These are phyloP conservation scores for Aspergillus costaricaensis DNA, from an alignment of 2,329 filamentous ascomycete genomes.

Conservation along the genomic window DNA sequence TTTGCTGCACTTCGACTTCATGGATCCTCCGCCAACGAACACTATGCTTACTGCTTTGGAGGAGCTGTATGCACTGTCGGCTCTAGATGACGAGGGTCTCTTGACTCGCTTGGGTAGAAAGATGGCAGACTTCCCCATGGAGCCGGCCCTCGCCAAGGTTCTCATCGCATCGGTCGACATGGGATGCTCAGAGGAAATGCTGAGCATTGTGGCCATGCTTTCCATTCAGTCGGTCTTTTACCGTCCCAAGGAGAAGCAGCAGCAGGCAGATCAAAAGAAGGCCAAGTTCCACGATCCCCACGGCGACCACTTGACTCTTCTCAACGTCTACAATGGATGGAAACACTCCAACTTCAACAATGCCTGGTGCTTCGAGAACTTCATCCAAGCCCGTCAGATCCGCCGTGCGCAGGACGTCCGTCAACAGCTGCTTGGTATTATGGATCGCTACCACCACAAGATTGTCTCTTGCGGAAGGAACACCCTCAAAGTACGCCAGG, in stretches of 20 bases:
- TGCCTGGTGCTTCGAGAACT: conserved; percentile 97
- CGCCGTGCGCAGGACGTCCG: conserved; percentile 87
- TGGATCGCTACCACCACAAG: conserved; percentile 83
- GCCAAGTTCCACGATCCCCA: conserved; percentile 94
- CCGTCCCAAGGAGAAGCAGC: conserved; percentile 94
- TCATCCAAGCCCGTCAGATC: conserved; percentile 90
- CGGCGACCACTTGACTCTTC: conserved; percentile 88
- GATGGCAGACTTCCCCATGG: conserved; percentile 99
- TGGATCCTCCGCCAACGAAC: conserved; percentile 96
- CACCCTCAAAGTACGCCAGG: conserved; percentile 82
- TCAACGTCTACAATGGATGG: conserved; percentile 99
- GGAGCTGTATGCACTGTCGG: conserved; percentile 88
- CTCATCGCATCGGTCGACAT: conserved; percentile 86
- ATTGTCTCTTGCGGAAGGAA: conserved; percentile 84
- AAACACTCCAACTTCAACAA: conserved; percentile 78
- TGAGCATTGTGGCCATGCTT: conserved; percentile 94
- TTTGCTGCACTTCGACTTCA: conserved; percentile 94
- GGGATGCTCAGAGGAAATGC: conserved; percentile 87
- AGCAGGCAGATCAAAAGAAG: conserved; percentile 96
- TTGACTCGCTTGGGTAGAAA: conserved; percentile 88
- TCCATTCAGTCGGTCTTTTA: conserved; percentile 87
- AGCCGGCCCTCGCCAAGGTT: conserved; percentile 85
- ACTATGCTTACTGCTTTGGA: conserved; percentile 97
- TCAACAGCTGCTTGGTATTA: conserved; percentile 88
- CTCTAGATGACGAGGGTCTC: conserved; percentile 91